Base-by-base conservation (phyloP, 2,329 filamentous ascomycete species). In the Alternaria angustiovoidea region DNA sequence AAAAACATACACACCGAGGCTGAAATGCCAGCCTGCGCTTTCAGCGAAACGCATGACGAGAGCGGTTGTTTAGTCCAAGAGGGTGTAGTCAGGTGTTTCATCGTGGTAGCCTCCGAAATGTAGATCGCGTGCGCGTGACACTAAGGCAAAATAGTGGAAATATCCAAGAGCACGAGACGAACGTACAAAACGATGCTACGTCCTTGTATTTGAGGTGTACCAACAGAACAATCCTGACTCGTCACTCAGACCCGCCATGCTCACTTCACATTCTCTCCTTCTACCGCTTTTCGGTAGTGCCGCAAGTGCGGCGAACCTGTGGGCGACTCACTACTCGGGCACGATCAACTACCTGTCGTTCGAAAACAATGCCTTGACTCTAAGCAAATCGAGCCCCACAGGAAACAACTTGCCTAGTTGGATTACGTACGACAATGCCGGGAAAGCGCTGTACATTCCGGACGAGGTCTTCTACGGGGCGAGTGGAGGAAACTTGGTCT, bases 251-350 rank as follows among this genome's bases (percentile, higher is more conserved):
- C 32, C 57, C 57, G 61, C 26, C 53, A 75, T 75, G 73, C 54
- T 75, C 59, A 43, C 68, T 24, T 54, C 66, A 44, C 51, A 66
- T 36, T 51, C 63, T 30, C 59, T 73, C 30, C 57, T 75, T 42
- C 26, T 75, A 28, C 67, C 72, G 12, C 56, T 74, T 6, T 72
- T 76, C 53, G 67, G 68, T 3, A 60, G 66, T 36, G 62, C 67
- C 49, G 72, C 70, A 7, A 70, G 54, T 36, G 73, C 69, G 16
- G 69, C 71, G 14, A 73, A 70, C 43, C 64, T 75, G 7, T 75
- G 64, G 62, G 73, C 70, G 34, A 65, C 72, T 16, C 74, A 76
- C 47, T 75, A 76, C 54, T 69, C 69, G 3, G 72, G 72, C 22
- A 75, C 70, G 3, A 62, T 75, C 59, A 74, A 74, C 57, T 66